Evolutionary conservation across 306 rosid species (phyloP).

Genomic region (Clitoria ternatea): DNA sequence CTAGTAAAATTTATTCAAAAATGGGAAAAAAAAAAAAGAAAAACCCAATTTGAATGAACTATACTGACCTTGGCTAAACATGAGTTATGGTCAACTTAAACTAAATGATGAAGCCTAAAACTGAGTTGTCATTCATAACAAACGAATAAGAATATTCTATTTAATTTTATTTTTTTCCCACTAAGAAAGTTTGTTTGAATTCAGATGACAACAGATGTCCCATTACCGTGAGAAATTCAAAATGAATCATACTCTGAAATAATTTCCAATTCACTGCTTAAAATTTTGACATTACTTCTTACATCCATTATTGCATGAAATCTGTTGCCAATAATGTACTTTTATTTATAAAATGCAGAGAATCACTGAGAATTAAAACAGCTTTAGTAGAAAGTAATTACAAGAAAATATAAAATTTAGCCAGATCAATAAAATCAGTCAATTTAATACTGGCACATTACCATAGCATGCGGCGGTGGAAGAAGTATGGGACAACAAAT

Average conservation of each 20-base stretch:
- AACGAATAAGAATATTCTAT: neutral
- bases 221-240: neutral
- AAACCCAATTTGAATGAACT: neutral
- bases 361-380: neutral
- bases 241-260: neutral
- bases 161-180: neutral
- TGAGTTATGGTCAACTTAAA: neutral
- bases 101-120: constrained; percentile 5
- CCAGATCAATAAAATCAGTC: constrained; percentile 20
- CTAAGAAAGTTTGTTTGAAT: neutral
- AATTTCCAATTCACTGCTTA: neutral
- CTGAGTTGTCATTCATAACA: neutral
- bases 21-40: neutral
- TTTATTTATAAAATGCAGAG: neutral
- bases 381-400: neutral
- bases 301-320: neutral
- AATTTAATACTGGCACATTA: constrained; percentile 31
- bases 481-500: constrained; percentile 85
- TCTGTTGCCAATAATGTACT: neutral
- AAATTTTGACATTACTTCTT: neutral
- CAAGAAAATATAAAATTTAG: constrained; percentile 11
- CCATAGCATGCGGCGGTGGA: constrained; percentile 98
- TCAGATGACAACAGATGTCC: neutral
- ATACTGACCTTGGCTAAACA: neutral
- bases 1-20: neutral